A percentile compares a stretch with the other conserved stretches of the same genome.
phyloP scores from a whole-genome alignment of 78 protist species.

The Thecamonas trahens region DNA sequence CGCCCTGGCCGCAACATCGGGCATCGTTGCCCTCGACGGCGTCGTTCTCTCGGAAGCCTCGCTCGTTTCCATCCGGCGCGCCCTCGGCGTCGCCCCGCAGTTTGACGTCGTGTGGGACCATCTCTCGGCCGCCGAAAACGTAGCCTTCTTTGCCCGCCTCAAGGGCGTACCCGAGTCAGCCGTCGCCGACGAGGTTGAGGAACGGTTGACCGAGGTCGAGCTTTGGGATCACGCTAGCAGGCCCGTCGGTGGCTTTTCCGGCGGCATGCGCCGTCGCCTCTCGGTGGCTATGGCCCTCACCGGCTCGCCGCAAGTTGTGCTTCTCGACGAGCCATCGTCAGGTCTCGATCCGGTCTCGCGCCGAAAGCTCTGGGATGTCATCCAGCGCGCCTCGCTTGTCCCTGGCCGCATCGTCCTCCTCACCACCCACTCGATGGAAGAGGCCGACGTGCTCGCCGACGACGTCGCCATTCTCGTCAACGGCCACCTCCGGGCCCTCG shows the following conservation, averaged over 20 bases:
- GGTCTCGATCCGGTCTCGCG: slow-evolving; percentile 74
- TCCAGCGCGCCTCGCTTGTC: neutral
- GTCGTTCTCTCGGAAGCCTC: neutral
- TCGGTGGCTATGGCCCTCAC: slow-evolving; percentile 63
- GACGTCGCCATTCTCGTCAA: slow-evolving; percentile 44
- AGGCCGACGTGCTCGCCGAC: slow-evolving; percentile 68
- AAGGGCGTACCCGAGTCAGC: too few relatives aligned
- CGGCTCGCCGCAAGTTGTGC: slow-evolving; percentile 61
- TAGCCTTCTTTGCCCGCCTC: slow-evolving; percentile 32
- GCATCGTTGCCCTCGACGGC: slow-evolving; percentile 61
- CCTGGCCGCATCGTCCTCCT: slow-evolving; percentile 45
- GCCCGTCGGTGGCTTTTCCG: too few relatives aligned
- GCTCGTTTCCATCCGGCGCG: neutral
- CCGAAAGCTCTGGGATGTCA: slow-evolving; percentile 38
- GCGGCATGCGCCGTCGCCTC: slow-evolving; percentile 86
- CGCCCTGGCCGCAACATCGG: slow-evolving; percentile 55
- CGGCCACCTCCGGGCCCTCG: slow-evolving; percentile 33
- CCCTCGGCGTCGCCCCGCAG: slow-evolving; percentile 87
- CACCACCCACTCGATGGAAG: slow-evolving; percentile 89
- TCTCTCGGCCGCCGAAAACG: slow-evolving; percentile 56
- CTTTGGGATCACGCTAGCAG: too few relatives aligned
- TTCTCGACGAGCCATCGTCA: slow-evolving; percentile 70
- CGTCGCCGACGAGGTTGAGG: too few relatives aligned
- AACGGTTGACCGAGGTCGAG: too few relatives aligned
- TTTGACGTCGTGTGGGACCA: slow-evolving; percentile 49